Percentiles rank a stretch among this genome's conserved stretches.
Evolutionary conservation across 306 rosid species (phyloP).

Genomic region (Vigna unguiculata): DNA sequence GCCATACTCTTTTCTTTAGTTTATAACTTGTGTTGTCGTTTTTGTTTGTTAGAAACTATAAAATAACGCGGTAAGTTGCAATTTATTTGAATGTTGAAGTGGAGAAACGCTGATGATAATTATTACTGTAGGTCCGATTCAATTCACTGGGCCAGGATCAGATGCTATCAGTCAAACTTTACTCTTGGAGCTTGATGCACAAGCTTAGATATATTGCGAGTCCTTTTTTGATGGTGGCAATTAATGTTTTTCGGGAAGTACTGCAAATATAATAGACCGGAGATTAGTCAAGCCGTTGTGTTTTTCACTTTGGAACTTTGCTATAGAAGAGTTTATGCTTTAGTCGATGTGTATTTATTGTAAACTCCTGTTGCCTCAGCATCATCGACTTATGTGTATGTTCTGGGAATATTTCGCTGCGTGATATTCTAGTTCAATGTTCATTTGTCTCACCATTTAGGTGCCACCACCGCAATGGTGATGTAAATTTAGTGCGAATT

Average conservation of each 20-base stretch:
- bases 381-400: slow-evolving; percentile 1
- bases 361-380: slow-evolving; percentile 10
- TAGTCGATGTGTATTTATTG: slow-evolving; percentile 18
- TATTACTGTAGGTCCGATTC: slow-evolving; percentile 81
- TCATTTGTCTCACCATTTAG: not conserved
- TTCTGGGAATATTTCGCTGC: slow-evolving; percentile 23
- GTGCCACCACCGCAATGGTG: not conserved
- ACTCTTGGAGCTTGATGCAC: slow-evolving; percentile 82
- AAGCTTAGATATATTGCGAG: slow-evolving; percentile 50
- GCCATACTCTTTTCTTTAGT: slow-evolving; percentile 22
- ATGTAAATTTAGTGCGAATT: slow-evolving; percentile 12
- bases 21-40: not conserved
- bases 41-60: slow-evolving; percentile 13
- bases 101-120: slow-evolving; percentile 13
- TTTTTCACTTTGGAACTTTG: slow-evolving; percentile 8
- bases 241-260: slow-evolving; percentile 27
- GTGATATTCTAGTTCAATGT: slow-evolving; percentile 9
- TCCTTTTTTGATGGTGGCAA: slow-evolving; percentile 28
- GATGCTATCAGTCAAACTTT: slow-evolving; percentile 78
- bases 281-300: slow-evolving; percentile 26
- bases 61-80: not conserved
- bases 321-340: not conserved
- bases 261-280: slow-evolving; percentile 31
- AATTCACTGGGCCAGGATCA: slow-evolving; percentile 82
- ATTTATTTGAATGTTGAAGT: slow-evolving; percentile 28